phyloP scores from a whole-genome alignment of 371 early-diverging fungal species.

The Mortierella sp. region DNA sequence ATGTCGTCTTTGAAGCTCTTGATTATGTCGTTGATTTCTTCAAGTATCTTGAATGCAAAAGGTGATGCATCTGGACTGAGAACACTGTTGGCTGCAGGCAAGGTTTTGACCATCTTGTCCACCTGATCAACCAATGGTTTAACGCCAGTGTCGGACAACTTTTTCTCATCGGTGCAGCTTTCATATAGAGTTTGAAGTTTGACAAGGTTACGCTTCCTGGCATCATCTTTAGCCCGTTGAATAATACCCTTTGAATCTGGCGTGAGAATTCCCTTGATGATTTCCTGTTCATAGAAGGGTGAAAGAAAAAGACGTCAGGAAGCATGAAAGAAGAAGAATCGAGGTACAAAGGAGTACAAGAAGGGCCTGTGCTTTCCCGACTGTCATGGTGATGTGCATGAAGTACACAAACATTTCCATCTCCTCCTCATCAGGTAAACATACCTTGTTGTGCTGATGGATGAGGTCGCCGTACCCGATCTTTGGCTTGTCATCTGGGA shows the following conservation, averaged over 20 bases:
- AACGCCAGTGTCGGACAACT: conserved; percentile 59
- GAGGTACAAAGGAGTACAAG: background rate
- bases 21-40: conserved; percentile 18
- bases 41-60: conserved; percentile 13
- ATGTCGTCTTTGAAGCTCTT: too few species aligned
- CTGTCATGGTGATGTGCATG: too few species aligned
- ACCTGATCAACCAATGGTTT: conserved; percentile 61
- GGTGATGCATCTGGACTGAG: conserved; percentile 7
- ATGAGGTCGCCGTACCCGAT: conserved; percentile 48
- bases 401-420: background rate
- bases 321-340: conserved; percentile 2
- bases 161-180: conserved; percentile 68
- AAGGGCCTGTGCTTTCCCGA: background rate
- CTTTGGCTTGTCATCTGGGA: conserved; percentile 55
- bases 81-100: conserved; percentile 30
- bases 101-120: conserved; percentile 50
- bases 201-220: conserved; percentile 56
- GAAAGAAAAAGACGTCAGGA: background rate
- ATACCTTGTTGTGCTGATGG: conserved; percentile 49
- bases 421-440: too few species aligned
- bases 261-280: conserved; percentile 27
- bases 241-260: conserved; percentile 23
- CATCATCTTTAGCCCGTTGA: conserved; percentile 41
- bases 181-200: conserved; percentile 62
- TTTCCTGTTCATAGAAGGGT: conserved; percentile 24